Evolutionary conservation across 305 asterid genomes (phyloP).

Genomic region (Fraxinus sp.): DNA sequence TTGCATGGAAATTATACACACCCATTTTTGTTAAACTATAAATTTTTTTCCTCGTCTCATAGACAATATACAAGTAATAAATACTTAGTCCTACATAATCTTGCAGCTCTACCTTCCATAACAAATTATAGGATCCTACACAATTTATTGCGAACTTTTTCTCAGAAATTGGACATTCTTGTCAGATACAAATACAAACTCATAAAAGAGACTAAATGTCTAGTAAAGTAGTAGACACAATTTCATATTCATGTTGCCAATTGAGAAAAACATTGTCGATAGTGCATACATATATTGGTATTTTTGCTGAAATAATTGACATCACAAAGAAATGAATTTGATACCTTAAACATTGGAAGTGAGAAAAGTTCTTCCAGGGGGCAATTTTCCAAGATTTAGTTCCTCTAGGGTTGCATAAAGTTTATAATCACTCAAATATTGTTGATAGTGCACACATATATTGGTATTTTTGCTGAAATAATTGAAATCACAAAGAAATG

Average conservation of each 20-base stretch:
- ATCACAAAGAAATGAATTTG: background rate
- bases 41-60: background rate
- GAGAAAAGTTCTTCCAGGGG: constrained; percentile 87
- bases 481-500: background rate
- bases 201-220: background rate
- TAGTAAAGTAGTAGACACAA: background rate
- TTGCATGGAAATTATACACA: background rate
- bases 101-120: background rate
- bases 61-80: background rate
- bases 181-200: background rate
- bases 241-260: background rate
- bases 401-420: constrained; percentile 64
- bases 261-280: background rate
- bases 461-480: background rate
- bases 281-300: background rate
- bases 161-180: background rate
- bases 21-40: background rate
- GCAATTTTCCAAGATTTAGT: constrained; percentile 64
- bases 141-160: background rate
- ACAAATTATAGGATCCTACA: background rate
- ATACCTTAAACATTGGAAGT: constrained; percentile 87
- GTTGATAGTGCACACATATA: background rate
- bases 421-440: constrained; percentile 26
- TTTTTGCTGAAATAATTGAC: background rate
- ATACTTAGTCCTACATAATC: background rate